Base-by-base conservation (phyloP, 164 flowering plant species). In the Vitis riparia region DNA sequence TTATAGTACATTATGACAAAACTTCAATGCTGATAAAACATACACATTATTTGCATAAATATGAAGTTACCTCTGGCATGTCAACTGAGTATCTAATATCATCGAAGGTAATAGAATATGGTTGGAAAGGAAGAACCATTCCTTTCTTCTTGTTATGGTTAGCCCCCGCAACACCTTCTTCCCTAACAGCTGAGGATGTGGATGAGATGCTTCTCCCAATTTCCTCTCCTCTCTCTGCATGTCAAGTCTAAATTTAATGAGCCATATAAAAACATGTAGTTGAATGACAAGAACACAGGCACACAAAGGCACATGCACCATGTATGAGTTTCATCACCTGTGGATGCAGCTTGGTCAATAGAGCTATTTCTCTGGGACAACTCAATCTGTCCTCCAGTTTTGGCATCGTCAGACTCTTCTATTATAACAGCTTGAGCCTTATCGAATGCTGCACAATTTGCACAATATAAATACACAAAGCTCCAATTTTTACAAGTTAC, bases 91-190 rank as follows among this genome's bases (percentile, higher is more conserved):
- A 86, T 68, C 68, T 72, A 66, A 86, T 78, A 11, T 82, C 78
- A 55, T 82, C 81, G 64, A 84, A 84, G 27, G 86, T 73, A 69
- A 86, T 74, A 17, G 88, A 79, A 61, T 73, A 83, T 11, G 88
- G 90, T 65, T 76, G 53, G 63, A 86, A 86, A n/a, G 90, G 90
- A 68, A 86, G 83, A 75, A 86, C 80, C 86, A 86, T 83, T 65
- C 86, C 86, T 17, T 57, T 74, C 62, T 79, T 84, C 56, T 62
- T 72, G 64, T 62, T 75, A 29, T 58, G 66, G 51, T 65, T 62
- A 48, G 55, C 52, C 30, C 58, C 69, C 51, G 5, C 73, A 29
- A 30, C 55, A 11, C 67, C 51, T 51, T 65, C 74, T 16, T 51
- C 53, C 68, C 78, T 68, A 47, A 72, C 14, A 16, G 78, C 70